phyloP scores from a whole-genome alignment of 192 early-diverging fungal species.

The Coemansia sp. region DNA sequence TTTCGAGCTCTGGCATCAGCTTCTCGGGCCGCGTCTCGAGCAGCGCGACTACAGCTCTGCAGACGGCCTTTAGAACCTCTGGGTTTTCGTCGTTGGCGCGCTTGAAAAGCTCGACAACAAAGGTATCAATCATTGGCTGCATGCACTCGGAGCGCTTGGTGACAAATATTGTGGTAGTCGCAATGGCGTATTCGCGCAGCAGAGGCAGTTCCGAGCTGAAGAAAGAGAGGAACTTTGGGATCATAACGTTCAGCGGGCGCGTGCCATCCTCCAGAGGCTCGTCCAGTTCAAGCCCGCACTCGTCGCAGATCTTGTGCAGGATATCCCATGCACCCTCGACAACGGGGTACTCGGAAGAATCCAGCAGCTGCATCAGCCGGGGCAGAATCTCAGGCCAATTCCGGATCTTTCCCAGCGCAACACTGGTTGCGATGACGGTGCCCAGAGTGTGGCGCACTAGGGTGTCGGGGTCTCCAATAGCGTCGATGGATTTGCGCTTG shows the following conservation, averaged over 20 bases:
- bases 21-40: constrained; percentile 83
- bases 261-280: constrained; percentile 68
- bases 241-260: constrained; percentile 78
- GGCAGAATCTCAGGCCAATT: constrained; percentile 85
- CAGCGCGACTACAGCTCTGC: constrained; percentile 90
- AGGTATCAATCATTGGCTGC: constrained; percentile 55
- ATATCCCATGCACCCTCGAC: constrained; percentile 88
- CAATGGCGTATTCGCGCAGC: constrained; percentile 80
- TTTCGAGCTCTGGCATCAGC: constrained; percentile 82
- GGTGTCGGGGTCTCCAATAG: constrained; percentile 69
- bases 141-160: constrained; percentile 66
- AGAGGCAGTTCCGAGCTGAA: constrained; percentile 74
- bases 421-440: constrained; percentile 85
- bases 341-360: constrained; percentile 64
- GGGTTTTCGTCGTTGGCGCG: constrained; percentile 79
- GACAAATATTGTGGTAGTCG: constrained; percentile 86
- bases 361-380: constrained; percentile 75
- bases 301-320: constrained; percentile 95
- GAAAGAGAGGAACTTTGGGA: constrained; percentile 85
- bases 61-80: constrained; percentile 88
- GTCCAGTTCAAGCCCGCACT: constrained; percentile 79
- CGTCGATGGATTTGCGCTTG: constrained; percentile 60
- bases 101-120: constrained; percentile 69
- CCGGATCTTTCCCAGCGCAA: constrained; percentile 64
- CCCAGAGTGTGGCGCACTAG: constrained; percentile 80